Percentiles rank a stretch among this genome's conserved stretches.
Evolutionary conservation across 257 asterid genomes (phyloP).

Genomic region (Solanum pennellii): DNA sequence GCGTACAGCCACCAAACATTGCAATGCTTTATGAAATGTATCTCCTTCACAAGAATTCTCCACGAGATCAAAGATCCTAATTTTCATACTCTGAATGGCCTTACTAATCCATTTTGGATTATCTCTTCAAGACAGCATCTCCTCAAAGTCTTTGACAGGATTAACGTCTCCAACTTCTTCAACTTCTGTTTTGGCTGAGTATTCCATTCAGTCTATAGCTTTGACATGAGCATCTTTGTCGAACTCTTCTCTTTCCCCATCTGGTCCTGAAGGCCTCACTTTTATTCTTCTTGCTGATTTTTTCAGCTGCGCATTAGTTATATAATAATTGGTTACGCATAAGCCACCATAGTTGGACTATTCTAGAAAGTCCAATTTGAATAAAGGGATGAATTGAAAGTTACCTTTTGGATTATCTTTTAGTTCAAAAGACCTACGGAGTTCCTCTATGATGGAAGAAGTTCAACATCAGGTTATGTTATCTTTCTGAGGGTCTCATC

Average conservation of each 20-base stretch:
- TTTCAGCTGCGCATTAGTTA: slow-evolving; percentile 54
- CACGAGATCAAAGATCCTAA: slow-evolving; percentile 41
- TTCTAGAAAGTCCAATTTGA: not conserved
- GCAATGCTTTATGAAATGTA: slow-evolving; percentile 37
- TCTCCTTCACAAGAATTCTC: slow-evolving; percentile 62
- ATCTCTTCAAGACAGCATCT: slow-evolving; percentile 81
- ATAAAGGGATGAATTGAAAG: not conserved
- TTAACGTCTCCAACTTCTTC: slow-evolving; percentile 55
- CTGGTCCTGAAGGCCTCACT: slow-evolving; percentile 65
- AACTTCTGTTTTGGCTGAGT: slow-evolving; percentile 35
- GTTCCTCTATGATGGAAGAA: slow-evolving; percentile 51
- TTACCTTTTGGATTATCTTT: slow-evolving; percentile 93
- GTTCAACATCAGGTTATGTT: slow-evolving; percentile 71
- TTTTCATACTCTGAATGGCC: slow-evolving; percentile 70
- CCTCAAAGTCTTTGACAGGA: slow-evolving; percentile 83
- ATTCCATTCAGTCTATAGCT: slow-evolving; percentile 43
- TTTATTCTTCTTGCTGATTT: slow-evolving; percentile 63
- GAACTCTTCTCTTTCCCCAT: slow-evolving; percentile 30
- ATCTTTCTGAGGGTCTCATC: slow-evolving; percentile 71
- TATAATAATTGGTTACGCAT: not conserved
- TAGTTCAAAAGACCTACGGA: slow-evolving; percentile 49
- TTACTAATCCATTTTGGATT: slow-evolving; percentile 65
- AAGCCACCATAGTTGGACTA: not conserved
- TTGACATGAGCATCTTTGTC: slow-evolving; percentile 29
- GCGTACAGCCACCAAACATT: slow-evolving; percentile 74